Conservation (phyloP, 2,329 filamentous ascomycete species). For the Pseudogymnoascus sp. region DNA sequence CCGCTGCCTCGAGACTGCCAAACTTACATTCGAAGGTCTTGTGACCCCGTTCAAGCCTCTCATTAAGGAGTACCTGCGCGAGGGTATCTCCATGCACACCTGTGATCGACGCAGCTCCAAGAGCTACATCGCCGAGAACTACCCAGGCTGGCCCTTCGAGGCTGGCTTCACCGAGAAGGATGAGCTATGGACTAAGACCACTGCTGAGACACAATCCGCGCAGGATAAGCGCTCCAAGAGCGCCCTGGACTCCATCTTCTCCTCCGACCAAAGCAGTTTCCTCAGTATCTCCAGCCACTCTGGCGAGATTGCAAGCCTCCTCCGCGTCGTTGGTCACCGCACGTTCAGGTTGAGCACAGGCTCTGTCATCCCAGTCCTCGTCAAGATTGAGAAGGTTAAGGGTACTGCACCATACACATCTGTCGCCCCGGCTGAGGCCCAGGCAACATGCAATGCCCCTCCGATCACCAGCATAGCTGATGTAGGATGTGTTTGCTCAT, state of each 20-base stretch:
- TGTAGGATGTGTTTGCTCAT: constrained; percentile 10
- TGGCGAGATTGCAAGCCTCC: constrained; percentile 44
- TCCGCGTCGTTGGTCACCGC: constrained; percentile 51
- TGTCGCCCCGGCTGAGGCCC: constrained; percentile 28
- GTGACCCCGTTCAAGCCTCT: constrained; percentile 49
- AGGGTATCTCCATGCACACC: constrained; percentile 59
- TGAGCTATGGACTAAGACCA: constrained; percentile 36
- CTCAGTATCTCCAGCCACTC: constrained; percentile 53
- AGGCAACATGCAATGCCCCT: constrained; percentile 37
- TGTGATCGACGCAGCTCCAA: constrained; percentile 54
- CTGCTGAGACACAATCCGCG: constrained; percentile 35
- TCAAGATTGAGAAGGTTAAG: constrained; percentile 45
- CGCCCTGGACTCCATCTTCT: constrained; percentile 50
- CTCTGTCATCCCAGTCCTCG: constrained; percentile 57
- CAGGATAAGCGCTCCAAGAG: constrained; percentile 41
- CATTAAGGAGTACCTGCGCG: constrained; percentile 57
- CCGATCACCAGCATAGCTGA: constrained; percentile 35
- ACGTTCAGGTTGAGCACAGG: constrained; percentile 56
- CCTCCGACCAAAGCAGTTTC: constrained; percentile 43
- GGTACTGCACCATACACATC: constrained; percentile 26
- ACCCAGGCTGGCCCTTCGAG: constrained; percentile 49
- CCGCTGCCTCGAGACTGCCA: constrained; percentile 54
- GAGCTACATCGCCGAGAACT: constrained; percentile 42
- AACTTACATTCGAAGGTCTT: constrained; percentile 50
- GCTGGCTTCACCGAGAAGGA: constrained; percentile 51